These are phyloP conservation scores for Leccinum discolor DNA, from an alignment of 1,284 basidiomycete genomes.

Conservation along the genomic window DNA sequence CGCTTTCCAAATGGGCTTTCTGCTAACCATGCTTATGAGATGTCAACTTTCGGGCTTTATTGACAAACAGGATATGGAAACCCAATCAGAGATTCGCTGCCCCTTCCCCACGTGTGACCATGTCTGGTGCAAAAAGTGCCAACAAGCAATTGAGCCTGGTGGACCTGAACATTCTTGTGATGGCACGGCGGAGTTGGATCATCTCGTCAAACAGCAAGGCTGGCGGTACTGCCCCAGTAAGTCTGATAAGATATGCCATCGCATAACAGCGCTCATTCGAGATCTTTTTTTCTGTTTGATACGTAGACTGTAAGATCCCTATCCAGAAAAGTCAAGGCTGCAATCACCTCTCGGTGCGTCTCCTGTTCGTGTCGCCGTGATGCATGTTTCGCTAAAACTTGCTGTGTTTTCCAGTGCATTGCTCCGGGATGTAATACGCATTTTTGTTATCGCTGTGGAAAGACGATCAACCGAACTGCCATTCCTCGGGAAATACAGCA, in stretches of 20 bases:
- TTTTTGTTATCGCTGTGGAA: constrained; percentile 62
- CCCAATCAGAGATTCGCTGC: constrained; percentile 39
- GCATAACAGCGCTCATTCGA: not conserved
- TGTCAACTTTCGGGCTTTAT: constrained; percentile 48
- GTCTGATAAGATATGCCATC: constrained; percentile 7
- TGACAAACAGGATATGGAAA: constrained; percentile 49
- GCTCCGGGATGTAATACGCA: constrained; percentile 62
- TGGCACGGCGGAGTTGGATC: constrained; percentile 52
- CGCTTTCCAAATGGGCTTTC: not conserved
- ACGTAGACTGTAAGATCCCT: constrained; percentile 56
- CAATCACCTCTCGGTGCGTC: constrained; percentile 64
- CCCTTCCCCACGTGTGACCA: constrained; percentile 47
- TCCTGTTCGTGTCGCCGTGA: not conserved
- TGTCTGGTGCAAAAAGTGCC: constrained; percentile 56
- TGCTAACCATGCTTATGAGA: constrained; percentile 37
- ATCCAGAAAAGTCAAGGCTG: constrained; percentile 59
- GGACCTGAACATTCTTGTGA: constrained; percentile 55
- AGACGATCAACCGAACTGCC: constrained; percentile 49
- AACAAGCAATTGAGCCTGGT: constrained; percentile 36
- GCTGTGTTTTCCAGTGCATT: constrained; percentile 42
- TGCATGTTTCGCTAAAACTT: not conserved
- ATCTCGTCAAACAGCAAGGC: constrained; percentile 49
- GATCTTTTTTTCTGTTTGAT: not conserved
- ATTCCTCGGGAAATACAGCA: constrained; percentile 40
- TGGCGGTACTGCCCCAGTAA: constrained; percentile 62